Percentiles rank a stretch among this genome's conserved stretches.
Conservation (phyloP, 305 asterid genomes). For the Withania somnifera region DNA sequence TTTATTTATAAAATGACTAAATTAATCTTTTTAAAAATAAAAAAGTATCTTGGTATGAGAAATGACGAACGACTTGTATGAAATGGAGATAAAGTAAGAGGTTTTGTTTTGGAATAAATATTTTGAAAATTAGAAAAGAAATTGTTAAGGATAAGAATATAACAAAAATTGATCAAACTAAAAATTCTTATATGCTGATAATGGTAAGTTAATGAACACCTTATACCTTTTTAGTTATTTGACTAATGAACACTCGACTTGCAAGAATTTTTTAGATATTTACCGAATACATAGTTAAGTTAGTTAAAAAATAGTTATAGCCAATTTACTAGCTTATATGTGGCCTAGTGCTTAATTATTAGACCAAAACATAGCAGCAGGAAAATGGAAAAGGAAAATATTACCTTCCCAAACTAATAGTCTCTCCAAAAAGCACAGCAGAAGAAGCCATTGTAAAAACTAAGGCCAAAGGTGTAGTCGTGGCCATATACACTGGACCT, state of each 20-base stretch:
- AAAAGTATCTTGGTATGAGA: neutral
- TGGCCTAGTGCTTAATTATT: neutral
- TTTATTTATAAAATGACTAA: neutral
- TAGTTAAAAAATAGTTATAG: neutral
- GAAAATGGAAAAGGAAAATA: neutral
- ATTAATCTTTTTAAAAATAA: neutral
- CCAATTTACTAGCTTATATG: neutral
- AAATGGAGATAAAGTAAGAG: neutral
- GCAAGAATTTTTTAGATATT: neutral
- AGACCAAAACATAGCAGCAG: neutral
- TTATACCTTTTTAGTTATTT: neutral
- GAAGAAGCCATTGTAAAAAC: constrained; percentile 57
- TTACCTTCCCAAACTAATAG: constrained; percentile 71
- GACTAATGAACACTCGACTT: neutral
- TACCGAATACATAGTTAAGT: neutral
- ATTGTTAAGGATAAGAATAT: neutral
- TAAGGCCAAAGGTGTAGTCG: constrained; percentile 64
- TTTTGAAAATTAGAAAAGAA: neutral
- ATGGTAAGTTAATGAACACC: neutral
- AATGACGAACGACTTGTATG: neutral
- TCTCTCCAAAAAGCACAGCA: constrained; percentile 64
- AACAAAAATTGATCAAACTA: neutral
- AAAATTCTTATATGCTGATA: neutral
- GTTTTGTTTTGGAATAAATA: neutral
- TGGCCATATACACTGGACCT: constrained; percentile 78